Percentiles rank a stretch among this genome's conserved stretches.
phyloP scores from a whole-genome alignment of 768 basidiomycete genomes.

The Harrya chromipes region DNA sequence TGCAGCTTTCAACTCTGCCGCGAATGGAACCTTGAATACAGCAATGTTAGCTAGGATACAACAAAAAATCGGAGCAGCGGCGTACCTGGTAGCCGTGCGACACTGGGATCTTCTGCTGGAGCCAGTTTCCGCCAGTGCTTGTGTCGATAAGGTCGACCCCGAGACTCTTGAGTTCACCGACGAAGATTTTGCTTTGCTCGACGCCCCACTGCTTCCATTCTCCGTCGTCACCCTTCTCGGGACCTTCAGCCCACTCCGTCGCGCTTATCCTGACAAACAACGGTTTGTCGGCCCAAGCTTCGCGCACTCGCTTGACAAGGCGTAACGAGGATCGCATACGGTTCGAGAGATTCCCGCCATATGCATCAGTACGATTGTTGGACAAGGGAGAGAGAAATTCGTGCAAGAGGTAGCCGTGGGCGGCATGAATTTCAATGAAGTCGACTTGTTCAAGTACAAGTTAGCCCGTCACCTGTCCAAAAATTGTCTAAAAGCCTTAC shows the following conservation, averaged over 20 bases:
- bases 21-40: constrained; percentile 55
- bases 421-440: constrained; percentile 70
- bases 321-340: constrained; percentile 66
- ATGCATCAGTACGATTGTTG: constrained; percentile 66
- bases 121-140: constrained; percentile 65
- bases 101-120: constrained; percentile 51
- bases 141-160: constrained; percentile 80
- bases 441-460: constrained; percentile 45
- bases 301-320: constrained; percentile 49
- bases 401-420: constrained; percentile 64
- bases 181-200: constrained; percentile 65
- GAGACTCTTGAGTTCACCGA: constrained; percentile 50
- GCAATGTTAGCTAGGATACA: not conserved
- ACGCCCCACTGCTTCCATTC: constrained; percentile 72
- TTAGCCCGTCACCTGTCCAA: constrained; percentile 8
- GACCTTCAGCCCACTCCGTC: constrained; percentile 59
- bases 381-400: constrained; percentile 72
- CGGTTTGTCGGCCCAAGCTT: constrained; percentile 59
- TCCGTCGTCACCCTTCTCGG: constrained; percentile 52
- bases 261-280: constrained; percentile 72
- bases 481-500: constrained; percentile 34
- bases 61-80: not conserved
- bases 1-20: constrained; percentile 60
- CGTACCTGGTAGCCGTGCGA: constrained; percentile 60
- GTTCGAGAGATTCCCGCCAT: constrained; percentile 74